Evolutionary conservation across 768 basidiomycete genomes (phyloP).

Genomic region (Cubamyces sp.): DNA sequence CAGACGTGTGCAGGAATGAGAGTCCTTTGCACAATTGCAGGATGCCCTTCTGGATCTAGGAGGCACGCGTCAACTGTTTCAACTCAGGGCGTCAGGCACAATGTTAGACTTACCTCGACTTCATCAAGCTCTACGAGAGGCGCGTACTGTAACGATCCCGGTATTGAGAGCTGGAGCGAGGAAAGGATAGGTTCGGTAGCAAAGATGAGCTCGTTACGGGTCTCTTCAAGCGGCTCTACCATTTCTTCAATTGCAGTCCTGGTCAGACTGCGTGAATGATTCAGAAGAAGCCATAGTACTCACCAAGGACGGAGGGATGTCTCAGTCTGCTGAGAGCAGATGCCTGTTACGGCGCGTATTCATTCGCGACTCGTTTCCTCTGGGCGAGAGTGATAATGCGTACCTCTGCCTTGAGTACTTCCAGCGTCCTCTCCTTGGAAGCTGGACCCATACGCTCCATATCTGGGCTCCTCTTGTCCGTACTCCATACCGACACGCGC

Average conservation of each 20-base stretch:
- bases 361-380: not conserved
- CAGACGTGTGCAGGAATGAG: constrained; percentile 89
- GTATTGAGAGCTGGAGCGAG: constrained; percentile 77
- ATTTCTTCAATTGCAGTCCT: constrained; percentile 62
- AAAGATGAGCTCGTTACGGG: constrained; percentile 85
- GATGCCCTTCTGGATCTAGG: constrained; percentile 93
- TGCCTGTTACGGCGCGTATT: constrained; percentile 54
- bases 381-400: constrained; percentile 18
- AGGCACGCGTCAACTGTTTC: not conserved
- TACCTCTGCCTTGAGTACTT: constrained; percentile 92
- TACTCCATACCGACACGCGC: constrained; percentile 90
- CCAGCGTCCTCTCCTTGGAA: constrained; percentile 75
- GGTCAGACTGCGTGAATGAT: constrained; percentile 21
- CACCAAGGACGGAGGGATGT: constrained; percentile 92
- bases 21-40: constrained; percentile 91
- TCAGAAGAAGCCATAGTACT: constrained; percentile 24
- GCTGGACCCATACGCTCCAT: constrained; percentile 67
- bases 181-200: constrained; percentile 91
- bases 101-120: constrained; percentile 69
- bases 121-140: constrained; percentile 88
- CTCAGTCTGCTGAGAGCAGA: constrained; percentile 82
- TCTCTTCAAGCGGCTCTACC: constrained; percentile 96
- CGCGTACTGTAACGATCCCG: constrained; percentile 57
- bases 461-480: constrained; percentile 81
- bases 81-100: not conserved